Conservation (phyloP, 2,329 filamentous ascomycete genomes). For the Beauveria australis region DNA sequence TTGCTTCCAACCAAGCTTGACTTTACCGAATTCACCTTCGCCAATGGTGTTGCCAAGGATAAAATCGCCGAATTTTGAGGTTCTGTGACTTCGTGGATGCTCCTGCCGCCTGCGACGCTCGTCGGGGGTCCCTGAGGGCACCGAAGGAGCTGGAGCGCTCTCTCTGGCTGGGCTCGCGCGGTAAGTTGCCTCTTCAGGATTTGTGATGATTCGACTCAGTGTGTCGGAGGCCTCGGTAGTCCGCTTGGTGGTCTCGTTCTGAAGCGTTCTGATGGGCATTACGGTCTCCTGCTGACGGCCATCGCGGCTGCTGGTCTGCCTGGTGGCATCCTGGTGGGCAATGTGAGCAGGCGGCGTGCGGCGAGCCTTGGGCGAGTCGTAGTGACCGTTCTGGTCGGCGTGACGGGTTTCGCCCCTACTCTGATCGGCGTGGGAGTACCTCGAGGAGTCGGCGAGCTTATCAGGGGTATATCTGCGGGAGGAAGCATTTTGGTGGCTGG, state of each 20-base stretch:
- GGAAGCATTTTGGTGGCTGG: constrained; percentile 42
- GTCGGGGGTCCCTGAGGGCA: constrained; percentile 36
- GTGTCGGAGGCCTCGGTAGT: constrained; percentile 72
- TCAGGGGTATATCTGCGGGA: constrained; percentile 41
- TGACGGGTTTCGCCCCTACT: constrained; percentile 26
- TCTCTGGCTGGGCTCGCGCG: constrained; percentile 26
- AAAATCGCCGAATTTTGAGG: constrained; percentile 87
- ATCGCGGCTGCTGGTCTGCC: constrained; percentile 32
- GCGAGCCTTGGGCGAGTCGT: constrained; percentile 21
- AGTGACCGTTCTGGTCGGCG: constrained; percentile 21
- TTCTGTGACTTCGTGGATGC: constrained; percentile 48
- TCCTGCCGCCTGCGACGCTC: constrained; percentile 52
- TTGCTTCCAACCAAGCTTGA: constrained; percentile 97
- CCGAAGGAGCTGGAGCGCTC: constrained; percentile 37
- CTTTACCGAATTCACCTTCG: constrained; percentile 97
- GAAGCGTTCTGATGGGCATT: constrained; percentile 38
- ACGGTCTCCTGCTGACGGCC: constrained; percentile 27
- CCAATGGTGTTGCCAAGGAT: constrained; percentile 92
- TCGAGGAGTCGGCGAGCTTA: constrained; percentile 34
- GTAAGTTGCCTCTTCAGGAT: constrained; percentile 24
- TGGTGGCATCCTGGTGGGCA: constrained; percentile 30
- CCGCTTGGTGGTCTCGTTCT: constrained; percentile 39
- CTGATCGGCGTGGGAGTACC: constrained; percentile 30
- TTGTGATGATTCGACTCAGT: constrained; percentile 60
- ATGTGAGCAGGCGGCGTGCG: constrained; percentile 22